Conservation (phyloP, 2,329 filamentous ascomycete species). For the Myriosclerotinia duriaeana region DNA sequence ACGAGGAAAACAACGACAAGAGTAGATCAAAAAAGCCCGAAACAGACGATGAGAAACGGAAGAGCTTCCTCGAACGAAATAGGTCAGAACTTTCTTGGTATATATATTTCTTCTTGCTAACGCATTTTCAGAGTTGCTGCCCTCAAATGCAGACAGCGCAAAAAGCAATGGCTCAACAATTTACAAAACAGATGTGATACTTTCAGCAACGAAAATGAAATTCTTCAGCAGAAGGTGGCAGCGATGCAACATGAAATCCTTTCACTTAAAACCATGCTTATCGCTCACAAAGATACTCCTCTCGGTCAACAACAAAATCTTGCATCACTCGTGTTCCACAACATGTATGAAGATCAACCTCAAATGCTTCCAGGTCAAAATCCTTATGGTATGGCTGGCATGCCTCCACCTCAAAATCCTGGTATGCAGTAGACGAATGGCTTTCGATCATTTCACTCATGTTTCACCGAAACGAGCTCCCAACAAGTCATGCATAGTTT, state of each 20-base stretch:
- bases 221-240: constrained; percentile 77
- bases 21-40: constrained; percentile 66
- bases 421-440: neutral
- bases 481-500: neutral
- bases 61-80: constrained; percentile 96
- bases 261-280: constrained; percentile 85
- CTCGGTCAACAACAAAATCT: constrained; percentile 80
- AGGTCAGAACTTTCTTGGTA: constrained; percentile 57
- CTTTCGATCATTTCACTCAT: neutral
- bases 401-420: constrained; percentile 11
- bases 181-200: constrained; percentile 93
- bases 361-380: constrained; percentile 10
- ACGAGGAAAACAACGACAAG: constrained; percentile 59
- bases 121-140: constrained; percentile 72
- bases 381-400: constrained; percentile 19
- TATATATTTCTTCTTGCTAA: neutral
- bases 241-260: constrained; percentile 89
- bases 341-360: constrained; percentile 3
- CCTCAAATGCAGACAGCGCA: constrained; percentile 92
- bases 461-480: neutral
- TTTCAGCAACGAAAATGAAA: constrained; percentile 89
- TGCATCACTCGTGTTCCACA: too few relatives aligned
- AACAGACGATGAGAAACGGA: constrained; percentile 97
- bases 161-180: constrained; percentile 98
- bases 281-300: constrained; percentile 95